Evolutionary conservation across 768 basidiomycete genomes (phyloP), one percentile per base, ranked within the genome.

Genomic region (Trichaptum fuscoviolaceum): DNA sequence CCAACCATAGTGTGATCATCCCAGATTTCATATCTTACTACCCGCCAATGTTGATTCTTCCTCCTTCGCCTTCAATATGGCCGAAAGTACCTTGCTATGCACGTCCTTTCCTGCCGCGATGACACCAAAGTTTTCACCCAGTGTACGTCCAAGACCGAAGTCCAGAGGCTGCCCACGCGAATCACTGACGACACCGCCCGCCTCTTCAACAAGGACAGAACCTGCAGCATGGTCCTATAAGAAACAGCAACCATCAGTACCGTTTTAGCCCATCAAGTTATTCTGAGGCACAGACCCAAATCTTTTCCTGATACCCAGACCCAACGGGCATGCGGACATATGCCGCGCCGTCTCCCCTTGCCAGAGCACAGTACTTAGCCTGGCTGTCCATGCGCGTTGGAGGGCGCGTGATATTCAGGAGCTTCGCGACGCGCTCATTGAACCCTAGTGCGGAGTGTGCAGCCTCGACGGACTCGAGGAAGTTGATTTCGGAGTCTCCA

Each of bases 331-430:
- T 88, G 8, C 92, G 82, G 58, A 94, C 78, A 74, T 95, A 96
- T 36, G 86, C 85, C 1, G 87, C 89, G 0, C 95, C 95, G 65
- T 96, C 91, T 0, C 96, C 95, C 57, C 96, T 80, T 5, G 88
- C 87, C 17, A 99, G 84, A 72, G 89, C 88, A 34, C 90, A 87
- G 70, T 99, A 99, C 78, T 99, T 99, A 1, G 95, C 95, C 76
- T 98, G 96, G 74, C 91, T 93, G 75, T 99, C 96, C 95, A 99
- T 97, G 23, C 93, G 83, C 18, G 87, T 81, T 9, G 92, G 88
- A 0, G 83, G 74, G 1, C 84, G 79, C 20, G 87, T 86, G 65
- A 97, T 83, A 1, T 83, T 83, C 26, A 98, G 80, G 5, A 88
- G 70, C 35, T 83, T 72, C 0, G 91, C 87, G 36, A 98, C 89